These are phyloP conservation scores for Colletotrichum shisoi DNA, from an alignment of 2,329 filamentous ascomycete genomes.

Conservation along the genomic window DNA sequence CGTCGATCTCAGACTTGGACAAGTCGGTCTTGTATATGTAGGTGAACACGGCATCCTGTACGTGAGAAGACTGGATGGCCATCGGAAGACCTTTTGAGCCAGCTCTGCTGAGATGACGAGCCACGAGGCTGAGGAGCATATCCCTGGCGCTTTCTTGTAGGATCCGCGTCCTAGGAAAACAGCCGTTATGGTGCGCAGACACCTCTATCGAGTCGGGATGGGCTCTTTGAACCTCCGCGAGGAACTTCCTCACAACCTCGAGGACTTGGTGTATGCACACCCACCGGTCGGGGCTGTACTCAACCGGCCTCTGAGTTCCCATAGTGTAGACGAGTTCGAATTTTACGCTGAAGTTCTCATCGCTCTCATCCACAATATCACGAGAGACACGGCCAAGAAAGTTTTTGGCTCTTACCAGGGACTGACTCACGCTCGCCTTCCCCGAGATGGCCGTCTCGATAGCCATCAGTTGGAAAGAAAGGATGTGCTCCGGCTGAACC, in stretches of 20 bases:
- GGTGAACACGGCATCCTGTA: conserved; percentile 47
- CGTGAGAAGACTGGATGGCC: conserved; percentile 45
- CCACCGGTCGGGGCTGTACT: conserved; percentile 66
- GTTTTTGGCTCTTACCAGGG: conserved; percentile 52
- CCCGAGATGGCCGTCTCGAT: conserved; percentile 56
- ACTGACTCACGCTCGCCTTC: conserved; percentile 44
- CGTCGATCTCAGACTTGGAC: conserved; percentile 43
- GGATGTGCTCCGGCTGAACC: conserved; percentile 68
- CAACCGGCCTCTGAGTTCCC: conserved; percentile 59
- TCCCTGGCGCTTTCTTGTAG: conserved; percentile 48
- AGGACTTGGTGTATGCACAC: conserved; percentile 62
- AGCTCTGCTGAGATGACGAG: conserved; percentile 51
- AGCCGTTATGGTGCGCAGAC: conserved; percentile 42
- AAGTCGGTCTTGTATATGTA: conserved; percentile 56
- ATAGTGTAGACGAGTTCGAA: conserved; percentile 72
- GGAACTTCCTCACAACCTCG: conserved; percentile 49
- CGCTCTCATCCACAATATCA: conserved; percentile 71
- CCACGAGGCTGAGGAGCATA: conserved; percentile 48
- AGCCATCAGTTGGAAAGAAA: conserved; percentile 70
- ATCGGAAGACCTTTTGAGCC: conserved; percentile 57
- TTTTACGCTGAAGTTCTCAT: conserved; percentile 67
- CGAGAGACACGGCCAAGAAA: conserved; percentile 56
- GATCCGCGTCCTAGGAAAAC: conserved; percentile 60
- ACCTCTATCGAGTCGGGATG: conserved; percentile 56
- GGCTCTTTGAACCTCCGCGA: conserved; percentile 43